Percentiles rank a stretch among this genome's conserved stretches.
Conservation (phyloP, 768 basidiomycete species). For the Kwoniella sp. region DNA sequence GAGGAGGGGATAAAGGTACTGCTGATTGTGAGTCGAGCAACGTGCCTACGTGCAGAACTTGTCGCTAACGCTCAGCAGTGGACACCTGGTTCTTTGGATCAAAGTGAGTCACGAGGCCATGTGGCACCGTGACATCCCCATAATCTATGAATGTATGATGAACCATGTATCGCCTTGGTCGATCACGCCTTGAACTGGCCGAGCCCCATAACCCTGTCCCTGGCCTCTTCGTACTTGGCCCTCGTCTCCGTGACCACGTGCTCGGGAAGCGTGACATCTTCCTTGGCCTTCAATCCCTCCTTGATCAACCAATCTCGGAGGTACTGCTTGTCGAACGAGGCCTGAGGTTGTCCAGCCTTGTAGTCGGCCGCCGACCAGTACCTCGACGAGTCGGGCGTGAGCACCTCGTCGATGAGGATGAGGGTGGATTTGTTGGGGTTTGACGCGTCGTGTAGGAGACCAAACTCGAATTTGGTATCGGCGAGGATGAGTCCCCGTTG, state of each 20-base stretch:
- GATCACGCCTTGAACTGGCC: slow-evolving; percentile 29
- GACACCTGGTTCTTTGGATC: slow-evolving; percentile 43
- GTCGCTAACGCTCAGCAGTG: slow-evolving; percentile 11
- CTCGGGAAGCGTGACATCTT: slow-evolving; percentile 75
- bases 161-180: too few species aligned
- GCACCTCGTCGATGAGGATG: slow-evolving; percentile 90
- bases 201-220: slow-evolving; percentile 51
- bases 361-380: slow-evolving; percentile 87
- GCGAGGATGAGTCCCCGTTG: slow-evolving; percentile 83
- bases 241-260: slow-evolving; percentile 72
- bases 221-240: slow-evolving; percentile 72
- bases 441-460: slow-evolving; percentile 57
- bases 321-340: slow-evolving; percentile 96
- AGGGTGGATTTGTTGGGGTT: slow-evolving; percentile 50
- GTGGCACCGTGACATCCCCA: too few species aligned
- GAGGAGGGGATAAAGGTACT: slow-evolving; percentile 16
- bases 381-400: slow-evolving; percentile 94
- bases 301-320: slow-evolving; percentile 85
- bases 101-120: slow-evolving; percentile 15
- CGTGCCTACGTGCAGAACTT: too few species aligned
- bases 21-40: slow-evolving; percentile 27
- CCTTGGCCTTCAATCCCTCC: slow-evolving; percentile 58
- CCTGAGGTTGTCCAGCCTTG: slow-evolving; percentile 67
- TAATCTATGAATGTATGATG: too few species aligned
- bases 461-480: slow-evolving; percentile 99